Evolutionary conservation across 768 basidiomycete species (phyloP), one percentile per base, ranked within the genome.

Genomic region (Lentinula guzmanii): DNA sequence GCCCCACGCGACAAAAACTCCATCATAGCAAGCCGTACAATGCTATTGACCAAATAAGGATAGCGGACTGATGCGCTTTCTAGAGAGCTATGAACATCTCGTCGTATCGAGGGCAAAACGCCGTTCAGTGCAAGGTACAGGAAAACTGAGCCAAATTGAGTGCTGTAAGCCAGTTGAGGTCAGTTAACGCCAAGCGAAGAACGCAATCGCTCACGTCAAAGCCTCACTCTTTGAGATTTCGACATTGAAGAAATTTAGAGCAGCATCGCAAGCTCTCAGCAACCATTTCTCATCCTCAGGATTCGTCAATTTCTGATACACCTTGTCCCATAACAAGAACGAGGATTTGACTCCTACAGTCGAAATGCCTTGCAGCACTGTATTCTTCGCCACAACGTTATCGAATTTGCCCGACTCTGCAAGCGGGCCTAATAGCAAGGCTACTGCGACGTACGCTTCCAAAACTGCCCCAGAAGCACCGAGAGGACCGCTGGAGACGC

Each of bases 281-380:
- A 97, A 72, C 95, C 95, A 97, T 11, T 65, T 67, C 60, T 92
- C 86, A 15, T 93, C 93, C 2, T 80, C 79, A 0, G 77, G 66
- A 59, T 59, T 28, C 33, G 31, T 59, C 15, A 21, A 28, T 5
- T 91, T 93, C 62, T 87, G 83, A 67, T 93, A 94, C 0, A 92
- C 86, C 70, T 91, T 94, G 58, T 96, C 94, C 84, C 85, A 93
- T 13, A 95, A 66, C 43, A 98, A 72, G 75, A 97, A 97, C 1
- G 90, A 88, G 0, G 93, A 90, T 69, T 93, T 97, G 24, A 82
- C 74, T 11, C 77, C 74, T 0, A 84, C 71, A n/a, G 71, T 71
- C 16, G 71, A 68, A n/a, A 90, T 70, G 1, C 79, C 72, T 37
- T 79, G 76, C n/a, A 83, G 64, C 2, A 72, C 71, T 33, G 79